Evolutionary conservation across 352 stramenopile genomes (phyloP).

Genomic region (Elongisporangium undulatum): DNA sequence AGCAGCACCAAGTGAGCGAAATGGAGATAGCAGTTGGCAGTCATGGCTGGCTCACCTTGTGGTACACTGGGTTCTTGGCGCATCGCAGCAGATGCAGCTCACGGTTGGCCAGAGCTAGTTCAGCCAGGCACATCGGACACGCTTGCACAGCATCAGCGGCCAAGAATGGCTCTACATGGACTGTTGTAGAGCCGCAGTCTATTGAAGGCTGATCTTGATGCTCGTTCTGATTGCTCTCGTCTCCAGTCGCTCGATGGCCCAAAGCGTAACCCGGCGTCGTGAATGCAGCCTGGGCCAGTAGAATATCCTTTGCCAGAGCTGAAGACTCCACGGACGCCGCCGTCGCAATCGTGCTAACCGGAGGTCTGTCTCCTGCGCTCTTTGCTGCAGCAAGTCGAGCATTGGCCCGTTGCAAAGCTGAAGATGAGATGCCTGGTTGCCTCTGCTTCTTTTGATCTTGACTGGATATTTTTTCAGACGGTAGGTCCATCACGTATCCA

Average conservation of each 20-base stretch:
- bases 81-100: slow-evolving; percentile 44
- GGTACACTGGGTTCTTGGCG: slow-evolving; percentile 35
- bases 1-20: background rate
- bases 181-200: background rate
- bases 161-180: background rate
- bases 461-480: background rate
- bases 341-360: background rate
- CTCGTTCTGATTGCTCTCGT: background rate
- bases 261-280: slow-evolving; percentile 1
- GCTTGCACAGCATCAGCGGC: background rate
- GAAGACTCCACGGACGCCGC: background rate
- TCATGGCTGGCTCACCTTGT: slow-evolving; percentile 30
- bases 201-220: background rate
- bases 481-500: background rate
- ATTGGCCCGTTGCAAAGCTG: background rate
- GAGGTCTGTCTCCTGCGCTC: background rate
- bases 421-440: background rate
- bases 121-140: background rate
- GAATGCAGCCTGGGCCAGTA: slow-evolving; percentile 17
- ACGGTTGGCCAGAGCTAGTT: background rate
- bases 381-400: background rate
- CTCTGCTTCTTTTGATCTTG: background rate
- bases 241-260: background rate
- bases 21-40: background rate
- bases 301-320: slow-evolving; percentile 14